phyloP scores from a whole-genome alignment of 768 basidiomycete species.

The Tubosaeta sp. region DNA sequence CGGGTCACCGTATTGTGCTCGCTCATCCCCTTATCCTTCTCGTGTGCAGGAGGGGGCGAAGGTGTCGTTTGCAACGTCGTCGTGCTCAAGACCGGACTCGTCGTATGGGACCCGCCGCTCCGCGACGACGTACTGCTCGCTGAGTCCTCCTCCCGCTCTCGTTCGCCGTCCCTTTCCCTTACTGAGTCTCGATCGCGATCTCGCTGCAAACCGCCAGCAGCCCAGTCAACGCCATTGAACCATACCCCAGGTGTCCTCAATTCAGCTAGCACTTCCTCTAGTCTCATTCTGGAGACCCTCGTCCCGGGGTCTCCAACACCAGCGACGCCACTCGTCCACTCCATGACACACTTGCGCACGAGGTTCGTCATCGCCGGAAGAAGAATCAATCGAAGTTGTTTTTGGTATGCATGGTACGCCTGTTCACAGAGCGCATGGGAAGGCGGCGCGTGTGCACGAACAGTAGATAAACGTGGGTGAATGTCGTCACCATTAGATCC shows the following conservation, averaged over 20 bases:
- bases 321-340: slow-evolving; percentile 44
- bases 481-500: slow-evolving; percentile 17
- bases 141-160: slow-evolving; percentile 45
- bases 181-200: slow-evolving; percentile 38
- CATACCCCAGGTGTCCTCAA: slow-evolving; percentile 58
- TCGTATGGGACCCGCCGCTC: slow-evolving; percentile 52
- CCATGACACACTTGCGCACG: slow-evolving; percentile 61
- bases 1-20: slow-evolving; percentile 6
- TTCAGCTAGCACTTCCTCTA: slow-evolving; percentile 57
- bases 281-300: slow-evolving; percentile 48
- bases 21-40: slow-evolving; percentile 35
- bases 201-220: slow-evolving; percentile 21
- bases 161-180: slow-evolving; percentile 29
- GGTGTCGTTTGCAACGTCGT: slow-evolving; percentile 77
- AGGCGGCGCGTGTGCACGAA: slow-evolving; percentile 53
- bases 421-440: slow-evolving; percentile 62
- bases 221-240: slow-evolving; percentile 74
- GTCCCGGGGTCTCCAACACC: slow-evolving; percentile 50
- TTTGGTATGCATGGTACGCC: slow-evolving; percentile 53
- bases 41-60: slow-evolving; percentile 55
- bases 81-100: slow-evolving; percentile 71
- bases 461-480: slow-evolving; percentile 48
- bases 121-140: slow-evolving; percentile 44
- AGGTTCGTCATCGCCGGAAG: slow-evolving; percentile 66
- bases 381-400: slow-evolving; percentile 57